phyloP scores from a whole-genome alignment of 2,329 filamentous ascomycete genomes.

The Dactylellina drechsleri region DNA sequence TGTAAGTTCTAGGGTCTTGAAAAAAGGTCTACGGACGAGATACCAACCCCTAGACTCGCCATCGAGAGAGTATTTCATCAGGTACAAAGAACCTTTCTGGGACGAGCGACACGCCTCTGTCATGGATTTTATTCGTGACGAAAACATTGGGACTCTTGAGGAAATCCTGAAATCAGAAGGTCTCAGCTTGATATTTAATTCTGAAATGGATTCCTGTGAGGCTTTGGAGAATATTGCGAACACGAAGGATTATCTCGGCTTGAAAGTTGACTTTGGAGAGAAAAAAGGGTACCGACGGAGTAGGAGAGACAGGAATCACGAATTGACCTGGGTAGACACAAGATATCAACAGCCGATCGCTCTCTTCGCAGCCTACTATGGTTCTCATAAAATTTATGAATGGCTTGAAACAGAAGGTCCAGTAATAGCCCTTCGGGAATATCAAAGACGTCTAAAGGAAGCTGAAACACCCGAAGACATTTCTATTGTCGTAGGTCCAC shows the following conservation, averaged over 20 bases:
- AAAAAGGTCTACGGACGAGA: not conserved
- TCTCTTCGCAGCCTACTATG: conserved; percentile 58
- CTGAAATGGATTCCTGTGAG: conserved; percentile 10
- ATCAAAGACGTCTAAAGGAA: not conserved
- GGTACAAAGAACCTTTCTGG: conserved; percentile 66
- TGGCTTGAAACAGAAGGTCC: conserved; percentile 81
- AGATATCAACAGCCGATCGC: conserved; percentile 68
- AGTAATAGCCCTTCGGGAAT: conserved; percentile 65
- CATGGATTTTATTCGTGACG: not conserved
- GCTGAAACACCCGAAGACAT: not conserved
- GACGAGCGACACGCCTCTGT: conserved; percentile 37
- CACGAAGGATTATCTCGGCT: not conserved
- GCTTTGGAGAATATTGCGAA: too few relatives aligned
- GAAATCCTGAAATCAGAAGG: conserved; percentile 3
- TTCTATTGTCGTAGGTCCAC: too few relatives aligned
- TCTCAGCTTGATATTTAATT: not conserved
- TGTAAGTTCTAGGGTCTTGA: not conserved
- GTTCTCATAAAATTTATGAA: conserved; percentile 74
- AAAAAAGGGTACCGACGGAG: not conserved
- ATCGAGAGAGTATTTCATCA: conserved; percentile 60
- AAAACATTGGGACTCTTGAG: conserved; percentile 5
- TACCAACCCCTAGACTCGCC: too few relatives aligned
- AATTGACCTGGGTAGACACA: not conserved
- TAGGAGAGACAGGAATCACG: not conserved
- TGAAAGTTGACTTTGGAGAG: conserved; percentile 32